Conservation (phyloP, 176 grass and related monocot genomes). For the Lolium rigidum region DNA sequence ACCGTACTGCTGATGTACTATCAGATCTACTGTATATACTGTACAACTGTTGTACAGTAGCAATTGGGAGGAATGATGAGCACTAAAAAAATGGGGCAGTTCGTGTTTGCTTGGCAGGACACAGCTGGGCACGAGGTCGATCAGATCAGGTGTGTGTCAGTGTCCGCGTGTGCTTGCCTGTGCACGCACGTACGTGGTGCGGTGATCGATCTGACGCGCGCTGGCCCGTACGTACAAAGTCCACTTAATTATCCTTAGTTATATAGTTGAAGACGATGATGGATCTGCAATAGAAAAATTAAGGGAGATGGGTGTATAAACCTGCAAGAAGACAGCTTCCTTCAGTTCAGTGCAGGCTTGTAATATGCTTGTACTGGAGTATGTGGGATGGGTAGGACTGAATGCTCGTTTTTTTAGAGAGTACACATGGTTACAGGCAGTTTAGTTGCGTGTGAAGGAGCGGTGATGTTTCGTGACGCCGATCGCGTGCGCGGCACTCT, state of each 20-base stretch:
- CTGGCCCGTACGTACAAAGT: background rate
- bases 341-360: background rate
- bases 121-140: slow-evolving; percentile 30
- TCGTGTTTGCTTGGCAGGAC: background rate
- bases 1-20: no score
- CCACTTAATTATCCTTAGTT: background rate
- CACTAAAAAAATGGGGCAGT: background rate
- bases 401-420: background rate
- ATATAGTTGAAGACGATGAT: background rate
- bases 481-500: background rate
- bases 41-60: no score
- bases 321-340: background rate
- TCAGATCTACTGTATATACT: no score
- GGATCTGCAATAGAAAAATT: background rate
- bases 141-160: slow-evolving; percentile 36
- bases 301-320: background rate
- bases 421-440: background rate
- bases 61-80: background rate
- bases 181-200: background rate
- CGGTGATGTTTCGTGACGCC: slow-evolving; percentile 2
- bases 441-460: slow-evolving; percentile 5
- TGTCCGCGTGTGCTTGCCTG: slow-evolving; percentile 16
- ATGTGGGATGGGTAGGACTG: background rate
- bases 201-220: background rate
- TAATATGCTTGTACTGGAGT: background rate